phyloP scores from a whole-genome alignment of 1,139 yeast genomes.

The Zygoascus meyerae region DNA sequence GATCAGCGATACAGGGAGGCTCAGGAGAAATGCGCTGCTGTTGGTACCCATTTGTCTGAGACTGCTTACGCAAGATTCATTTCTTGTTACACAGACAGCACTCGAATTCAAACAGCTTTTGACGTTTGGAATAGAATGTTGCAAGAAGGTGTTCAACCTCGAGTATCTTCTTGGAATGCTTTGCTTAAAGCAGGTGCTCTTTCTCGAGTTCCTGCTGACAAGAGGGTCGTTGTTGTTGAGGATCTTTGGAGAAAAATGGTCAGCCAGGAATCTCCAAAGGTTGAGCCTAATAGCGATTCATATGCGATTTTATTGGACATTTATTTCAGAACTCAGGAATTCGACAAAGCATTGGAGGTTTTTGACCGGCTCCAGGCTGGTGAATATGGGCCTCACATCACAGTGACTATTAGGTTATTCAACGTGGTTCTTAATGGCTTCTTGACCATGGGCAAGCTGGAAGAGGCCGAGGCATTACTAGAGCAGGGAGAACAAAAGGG shows the following conservation, averaged over 20 bases:
- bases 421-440: slow-evolving; percentile 34
- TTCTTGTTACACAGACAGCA: slow-evolving; percentile 32
- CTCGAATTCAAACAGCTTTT: slow-evolving; percentile 31
- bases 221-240: slow-evolving; percentile 34
- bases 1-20: slow-evolving; percentile 25
- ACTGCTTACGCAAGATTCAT: slow-evolving; percentile 34
- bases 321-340: slow-evolving; percentile 30
- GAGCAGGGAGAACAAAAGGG: slow-evolving; percentile 31
- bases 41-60: slow-evolving; percentile 26
- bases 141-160: slow-evolving; percentile 29
- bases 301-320: slow-evolving; percentile 36
- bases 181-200: slow-evolving; percentile 40
- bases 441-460: slow-evolving; percentile 24
- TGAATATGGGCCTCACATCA: slow-evolving; percentile 17
- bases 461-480: slow-evolving; percentile 30
- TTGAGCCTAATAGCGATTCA: slow-evolving; percentile 38
- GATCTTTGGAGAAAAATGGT: slow-evolving; percentile 37
- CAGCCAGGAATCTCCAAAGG: slow-evolving; percentile 25
- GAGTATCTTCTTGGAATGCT: slow-evolving; percentile 42
- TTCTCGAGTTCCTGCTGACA: slow-evolving; percentile 19
- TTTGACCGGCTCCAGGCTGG: slow-evolving; percentile 25
- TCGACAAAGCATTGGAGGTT: slow-evolving; percentile 31
- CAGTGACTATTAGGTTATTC: slow-evolving; percentile 28
- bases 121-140: slow-evolving; percentile 40
- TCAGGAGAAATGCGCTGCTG: slow-evolving; percentile 14